Percentiles rank a stretch among this genome's conserved stretches.
Evolutionary conservation across 805 yeast genomes (phyloP).

Genomic region (Ogataea henricii): DNA sequence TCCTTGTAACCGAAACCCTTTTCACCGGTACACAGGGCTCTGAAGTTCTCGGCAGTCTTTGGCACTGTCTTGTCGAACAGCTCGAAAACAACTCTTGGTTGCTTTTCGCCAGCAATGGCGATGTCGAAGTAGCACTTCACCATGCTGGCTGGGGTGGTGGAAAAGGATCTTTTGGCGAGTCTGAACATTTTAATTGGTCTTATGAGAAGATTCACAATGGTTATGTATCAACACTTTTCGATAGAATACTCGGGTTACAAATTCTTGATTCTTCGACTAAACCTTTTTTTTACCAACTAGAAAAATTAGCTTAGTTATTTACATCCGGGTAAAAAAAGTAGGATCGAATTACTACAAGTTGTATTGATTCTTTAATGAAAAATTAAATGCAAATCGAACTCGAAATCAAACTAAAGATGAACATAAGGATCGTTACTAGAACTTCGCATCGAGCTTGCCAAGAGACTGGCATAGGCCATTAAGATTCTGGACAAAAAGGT

Average conservation of each 20-base stretch:
- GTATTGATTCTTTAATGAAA: no score
- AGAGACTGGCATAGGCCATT: conserved; percentile 13
- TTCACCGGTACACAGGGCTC: conserved; percentile 87
- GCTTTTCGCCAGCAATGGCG: conserved; percentile 53
- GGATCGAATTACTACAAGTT: conserved; percentile 6
- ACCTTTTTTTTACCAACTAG: not conserved
- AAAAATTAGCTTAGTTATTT: not conserved
- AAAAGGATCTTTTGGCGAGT: conserved; percentile 47
- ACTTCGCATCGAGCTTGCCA: conserved; percentile 15
- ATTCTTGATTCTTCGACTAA: not conserved
- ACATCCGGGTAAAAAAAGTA: conserved; percentile 2
- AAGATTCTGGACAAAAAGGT: conserved; percentile 26
- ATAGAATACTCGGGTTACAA: not conserved
- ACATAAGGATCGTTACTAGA: conserved; percentile 4
- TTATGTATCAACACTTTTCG: no score
- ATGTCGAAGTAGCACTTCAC: conserved; percentile 61
- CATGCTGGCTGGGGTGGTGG: conserved; percentile 45
- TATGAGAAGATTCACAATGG: no score
- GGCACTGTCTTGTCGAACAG: conserved; percentile 90
- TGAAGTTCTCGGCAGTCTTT: conserved; percentile 94
- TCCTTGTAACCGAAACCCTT: conserved; percentile 87
- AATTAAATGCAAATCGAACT: not conserved
- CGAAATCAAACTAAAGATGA: not conserved
- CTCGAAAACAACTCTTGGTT: conserved; percentile 71
- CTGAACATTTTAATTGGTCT: conserved; percentile 23